Conservation (phyloP, 164 flowering plant genomes). For the Chimonanthus praecox region DNA sequence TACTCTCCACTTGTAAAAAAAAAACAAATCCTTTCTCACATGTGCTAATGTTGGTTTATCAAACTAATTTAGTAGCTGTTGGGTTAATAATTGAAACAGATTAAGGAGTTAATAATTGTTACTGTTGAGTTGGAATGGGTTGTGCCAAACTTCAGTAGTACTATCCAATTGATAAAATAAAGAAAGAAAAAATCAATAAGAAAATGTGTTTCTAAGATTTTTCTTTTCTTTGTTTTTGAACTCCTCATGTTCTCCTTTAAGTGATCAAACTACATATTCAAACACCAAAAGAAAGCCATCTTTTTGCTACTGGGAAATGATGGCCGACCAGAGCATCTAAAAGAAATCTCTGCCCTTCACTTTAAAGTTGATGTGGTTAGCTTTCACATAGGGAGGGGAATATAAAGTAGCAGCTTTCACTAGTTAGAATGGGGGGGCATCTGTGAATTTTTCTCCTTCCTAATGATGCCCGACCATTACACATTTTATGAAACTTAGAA, state of each 20-base stretch:
- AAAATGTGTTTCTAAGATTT: not conserved
- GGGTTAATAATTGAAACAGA: not conserved
- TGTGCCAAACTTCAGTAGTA: not conserved
- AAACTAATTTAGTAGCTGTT: too few relatives aligned
- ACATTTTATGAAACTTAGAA: slow-evolving; percentile 36
- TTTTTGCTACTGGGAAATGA: slow-evolving; percentile 12
- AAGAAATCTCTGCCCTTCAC: slow-evolving; percentile 9
- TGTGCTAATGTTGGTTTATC: too few relatives aligned
- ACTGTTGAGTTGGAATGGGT: not conserved
- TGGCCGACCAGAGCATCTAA: slow-evolving; percentile 42
- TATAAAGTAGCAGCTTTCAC: slow-evolving; percentile 1
- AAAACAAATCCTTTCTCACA: too few relatives aligned
- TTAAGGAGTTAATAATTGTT: not conserved
- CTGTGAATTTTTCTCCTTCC: slow-evolving; percentile 22
- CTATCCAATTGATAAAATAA: not conserved
- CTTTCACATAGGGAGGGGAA: slow-evolving; percentile 18
- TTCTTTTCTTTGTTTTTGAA: not conserved
- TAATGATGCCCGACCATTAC: slow-evolving; percentile 42
- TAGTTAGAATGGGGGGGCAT: not conserved
- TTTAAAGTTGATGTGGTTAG: slow-evolving; percentile 26
- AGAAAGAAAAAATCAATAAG: not conserved
- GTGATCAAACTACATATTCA: slow-evolving; percentile 4
- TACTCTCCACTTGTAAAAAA: too few relatives aligned
- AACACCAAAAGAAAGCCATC: not conserved
- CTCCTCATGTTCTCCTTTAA: slow-evolving; percentile 6